These are phyloP conservation scores for Vigna nakashimae DNA, from an alignment of 306 rosid genomes.

Conservation along the genomic window DNA sequence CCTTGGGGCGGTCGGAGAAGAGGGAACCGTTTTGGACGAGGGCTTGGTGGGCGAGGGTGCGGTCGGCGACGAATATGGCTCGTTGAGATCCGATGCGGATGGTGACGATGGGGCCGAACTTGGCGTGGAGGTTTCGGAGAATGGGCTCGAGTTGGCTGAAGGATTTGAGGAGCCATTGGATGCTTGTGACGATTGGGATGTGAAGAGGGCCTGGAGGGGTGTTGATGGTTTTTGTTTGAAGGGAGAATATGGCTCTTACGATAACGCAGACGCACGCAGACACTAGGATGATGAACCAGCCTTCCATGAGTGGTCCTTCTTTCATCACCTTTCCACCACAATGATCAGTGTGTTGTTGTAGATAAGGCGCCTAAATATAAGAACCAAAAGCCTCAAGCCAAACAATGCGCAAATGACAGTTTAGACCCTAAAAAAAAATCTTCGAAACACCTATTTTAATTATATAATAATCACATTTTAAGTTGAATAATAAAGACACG, in stretches of 20 bases:
- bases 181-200: conserved; percentile 43
- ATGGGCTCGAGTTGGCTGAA: conserved; percentile 10
- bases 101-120: conserved; percentile 51
- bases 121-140: conserved; percentile 41
- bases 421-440: too few species aligned
- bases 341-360: background rate
- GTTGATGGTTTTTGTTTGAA: background rate
- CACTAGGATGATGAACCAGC: background rate
- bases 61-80: conserved; percentile 47
- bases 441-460: too few species aligned
- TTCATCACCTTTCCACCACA: background rate
- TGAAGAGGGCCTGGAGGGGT: conserved; percentile 45
- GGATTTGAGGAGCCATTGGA: conserved; percentile 30
- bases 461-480: too few species aligned
- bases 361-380: too few species aligned
- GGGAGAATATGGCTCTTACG: background rate
- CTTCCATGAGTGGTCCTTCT: background rate
- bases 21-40: conserved; percentile 41
- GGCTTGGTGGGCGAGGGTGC: conserved; percentile 48
- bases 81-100: conserved; percentile 38
- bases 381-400: too few species aligned
- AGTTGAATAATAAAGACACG: too few species aligned
- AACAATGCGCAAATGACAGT: too few species aligned
- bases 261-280: background rate
- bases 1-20: conserved; percentile 51